Evolutionary conservation across 495 filamentous ascomycete species (phyloP), one percentile per base, ranked within the genome.

Genomic region (Cenococcum geophilum): DNA sequence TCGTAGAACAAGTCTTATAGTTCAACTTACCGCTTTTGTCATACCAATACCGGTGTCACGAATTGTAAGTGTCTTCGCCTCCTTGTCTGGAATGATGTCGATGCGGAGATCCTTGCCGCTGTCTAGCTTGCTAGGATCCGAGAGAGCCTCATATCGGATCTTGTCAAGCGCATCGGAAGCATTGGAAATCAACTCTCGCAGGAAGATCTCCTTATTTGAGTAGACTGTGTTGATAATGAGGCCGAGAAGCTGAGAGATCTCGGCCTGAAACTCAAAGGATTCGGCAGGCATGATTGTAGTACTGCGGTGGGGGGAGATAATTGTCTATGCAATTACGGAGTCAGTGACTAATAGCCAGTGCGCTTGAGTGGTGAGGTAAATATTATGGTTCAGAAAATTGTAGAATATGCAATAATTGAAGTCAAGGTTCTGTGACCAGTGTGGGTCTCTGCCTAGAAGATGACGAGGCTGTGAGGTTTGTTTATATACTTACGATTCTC

Each of bases 191-290:
- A 98, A 76, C 77, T 98, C 93, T 85, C 93, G 82, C 68, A 98
- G 80, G 86, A 97, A 98, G 77, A 98, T 98, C 80, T 97, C 93
- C 85, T 98, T 98, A 84, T 98, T 98, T 66, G 92, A 96, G 86
- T 98, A 98, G 80, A 98, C 93, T 62, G 93, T 97, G 88, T 98
- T 98, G 82, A 98, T 97, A 79, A 98, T 97, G 72, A 98, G 86
- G 64, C 87, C 91, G 73, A 98, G 88, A 57, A 98, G 89, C 90
- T 98, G 93, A 86, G 91, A 96, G 77, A 97, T 97, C 87, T 97
- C 92, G 87, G 92, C 92, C 86, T 98, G 93, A 82, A 98, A 98
- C 86, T 97, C 91, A 81, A 97, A 97, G 61, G 89, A 95, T 81
- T 96, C 68, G 32, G 63, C 74, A 74, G 91, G 76, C 91, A 95